Percentiles rank a stretch among this genome's conserved stretches.
phyloP scores from a whole-genome alignment of 2,329 filamentous ascomycete genomes.

The Diaporthe destruens region DNA sequence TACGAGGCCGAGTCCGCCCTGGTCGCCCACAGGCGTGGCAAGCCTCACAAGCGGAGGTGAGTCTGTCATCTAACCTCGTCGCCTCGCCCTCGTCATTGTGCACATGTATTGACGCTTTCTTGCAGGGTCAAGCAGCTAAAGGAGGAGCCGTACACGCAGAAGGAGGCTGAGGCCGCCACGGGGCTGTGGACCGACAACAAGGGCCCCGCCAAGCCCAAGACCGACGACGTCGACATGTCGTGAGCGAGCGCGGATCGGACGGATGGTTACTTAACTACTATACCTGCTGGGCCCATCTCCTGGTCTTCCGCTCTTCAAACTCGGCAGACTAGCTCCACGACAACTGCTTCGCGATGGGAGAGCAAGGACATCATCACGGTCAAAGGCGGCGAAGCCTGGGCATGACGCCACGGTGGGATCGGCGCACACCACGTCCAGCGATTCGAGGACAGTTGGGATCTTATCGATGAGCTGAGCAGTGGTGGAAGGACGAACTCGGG shows the following conservation, averaged over 20 bases:
- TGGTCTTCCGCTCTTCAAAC: neutral
- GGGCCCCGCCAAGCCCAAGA: conserved; percentile 56
- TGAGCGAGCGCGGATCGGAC: conserved; percentile 40
- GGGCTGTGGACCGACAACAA: conserved; percentile 80
- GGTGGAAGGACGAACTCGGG: neutral
- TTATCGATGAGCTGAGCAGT: neutral
- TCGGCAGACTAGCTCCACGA: neutral
- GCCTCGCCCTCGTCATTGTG: neutral
- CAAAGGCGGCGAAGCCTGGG: neutral
- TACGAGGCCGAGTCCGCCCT: conserved; percentile 88
- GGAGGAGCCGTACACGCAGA: conserved; percentile 88
- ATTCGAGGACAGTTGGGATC: neutral
- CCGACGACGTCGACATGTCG: conserved; percentile 57
- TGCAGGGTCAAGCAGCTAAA: conserved; percentile 82
- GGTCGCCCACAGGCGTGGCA: conserved; percentile 82
- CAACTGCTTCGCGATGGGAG: neutral
- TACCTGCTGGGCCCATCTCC: neutral
- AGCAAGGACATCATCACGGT: neutral
- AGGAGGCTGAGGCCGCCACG: conserved; percentile 84
- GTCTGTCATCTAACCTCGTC: conserved; percentile 40
- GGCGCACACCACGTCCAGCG: neutral
- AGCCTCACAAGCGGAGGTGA: conserved; percentile 92
- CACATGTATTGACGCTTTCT: conserved; percentile 43
- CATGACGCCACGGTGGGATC: neutral
- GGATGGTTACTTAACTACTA: conserved; percentile 5